Conservation (phyloP, 208 protist species). For the Leishmania gerbilli region DNA sequence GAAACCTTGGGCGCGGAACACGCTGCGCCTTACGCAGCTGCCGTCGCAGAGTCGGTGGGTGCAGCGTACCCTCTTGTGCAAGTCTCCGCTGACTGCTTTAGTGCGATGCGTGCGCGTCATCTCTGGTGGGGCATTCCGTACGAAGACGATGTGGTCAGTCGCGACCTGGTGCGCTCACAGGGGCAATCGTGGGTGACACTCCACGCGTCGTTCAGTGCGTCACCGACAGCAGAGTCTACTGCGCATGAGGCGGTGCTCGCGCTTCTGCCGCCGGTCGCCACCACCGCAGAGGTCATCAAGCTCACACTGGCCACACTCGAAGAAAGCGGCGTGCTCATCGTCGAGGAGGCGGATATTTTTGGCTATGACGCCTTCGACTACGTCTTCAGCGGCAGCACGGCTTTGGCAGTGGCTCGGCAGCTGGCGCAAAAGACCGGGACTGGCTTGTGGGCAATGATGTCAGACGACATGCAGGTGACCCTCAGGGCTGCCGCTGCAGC, state of each 20-base stretch:
- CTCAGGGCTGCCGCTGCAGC: constrained; percentile 39
- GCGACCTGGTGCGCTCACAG: constrained; percentile 26
- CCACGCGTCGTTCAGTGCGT: neutral
- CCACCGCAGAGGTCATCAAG: constrained; percentile 31
- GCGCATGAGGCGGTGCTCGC: constrained; percentile 51
- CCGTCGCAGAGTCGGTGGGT: constrained; percentile 5
- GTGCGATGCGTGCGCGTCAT: constrained; percentile 27
- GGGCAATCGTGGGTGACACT: constrained; percentile 45
- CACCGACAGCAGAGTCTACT: neutral
- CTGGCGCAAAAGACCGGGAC: constrained; percentile 19
- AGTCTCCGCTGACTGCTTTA: constrained; percentile 2
- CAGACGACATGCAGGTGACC: neutral
- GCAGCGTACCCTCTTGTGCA: constrained; percentile 19
- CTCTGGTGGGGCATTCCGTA: constrained; percentile 37
- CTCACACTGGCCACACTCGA: constrained; percentile 37
- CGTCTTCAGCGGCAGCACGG: constrained; percentile 27
- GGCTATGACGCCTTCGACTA: constrained; percentile 31
- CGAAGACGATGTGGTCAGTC: constrained; percentile 35
- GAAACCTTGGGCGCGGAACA: neutral
- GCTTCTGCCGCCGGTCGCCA: constrained; percentile 55
- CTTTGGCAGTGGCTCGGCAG: constrained; percentile 26
- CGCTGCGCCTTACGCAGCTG: neutral
- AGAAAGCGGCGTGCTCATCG: constrained; percentile 29
- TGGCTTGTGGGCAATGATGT: constrained; percentile 23
- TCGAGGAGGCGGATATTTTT: constrained; percentile 37